These are phyloP conservation scores for Alnus glutinosa DNA, from an alignment of 306 rosid species.

Conservation along the genomic window DNA sequence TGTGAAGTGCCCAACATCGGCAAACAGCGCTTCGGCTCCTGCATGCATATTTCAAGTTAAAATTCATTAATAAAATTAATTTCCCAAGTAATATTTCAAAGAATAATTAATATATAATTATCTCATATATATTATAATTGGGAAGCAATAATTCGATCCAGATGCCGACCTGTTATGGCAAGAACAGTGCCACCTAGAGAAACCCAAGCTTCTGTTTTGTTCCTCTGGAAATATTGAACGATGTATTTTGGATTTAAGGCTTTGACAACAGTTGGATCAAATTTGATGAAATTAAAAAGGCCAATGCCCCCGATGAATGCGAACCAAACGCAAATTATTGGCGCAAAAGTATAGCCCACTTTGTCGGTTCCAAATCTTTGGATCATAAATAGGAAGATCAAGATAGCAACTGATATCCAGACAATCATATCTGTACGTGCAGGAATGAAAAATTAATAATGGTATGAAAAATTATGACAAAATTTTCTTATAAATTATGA, in stretches of 20 bases:
- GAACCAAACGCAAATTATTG: slow-evolving; percentile 75
- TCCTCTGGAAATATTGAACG: slow-evolving; percentile 56
- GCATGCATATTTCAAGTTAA: not conserved
- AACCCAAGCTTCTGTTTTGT: slow-evolving; percentile 74
- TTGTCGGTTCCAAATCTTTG: slow-evolving; percentile 86
- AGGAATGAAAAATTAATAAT: not conserved
- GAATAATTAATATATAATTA: too few species aligned
- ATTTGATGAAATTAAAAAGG: slow-evolving; percentile 57
- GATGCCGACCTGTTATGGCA: slow-evolving; percentile 49
- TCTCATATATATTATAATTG: not conserved
- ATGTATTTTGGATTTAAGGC: slow-evolving; percentile 72
- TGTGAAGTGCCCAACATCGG: slow-evolving; percentile 87
- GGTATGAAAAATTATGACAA: not conserved
- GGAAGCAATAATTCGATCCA: not conserved
- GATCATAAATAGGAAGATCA: slow-evolving; percentile 52
- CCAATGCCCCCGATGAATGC: slow-evolving; percentile 59
- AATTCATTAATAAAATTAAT: too few species aligned
- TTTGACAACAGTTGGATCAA: slow-evolving; percentile 57
- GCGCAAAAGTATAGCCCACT: slow-evolving; percentile 83
- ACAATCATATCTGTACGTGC: slow-evolving; percentile 45
- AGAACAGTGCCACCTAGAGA: slow-evolving; percentile 85
- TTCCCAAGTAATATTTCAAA: too few species aligned
- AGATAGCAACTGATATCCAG: slow-evolving; percentile 58
- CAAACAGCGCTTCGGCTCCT: slow-evolving; percentile 88
- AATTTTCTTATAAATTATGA: too few species aligned